Evolutionary conservation across 2,329 filamentous ascomycete genomes (phyloP).

Genomic region (Trematosphaeria pertusa): DNA sequence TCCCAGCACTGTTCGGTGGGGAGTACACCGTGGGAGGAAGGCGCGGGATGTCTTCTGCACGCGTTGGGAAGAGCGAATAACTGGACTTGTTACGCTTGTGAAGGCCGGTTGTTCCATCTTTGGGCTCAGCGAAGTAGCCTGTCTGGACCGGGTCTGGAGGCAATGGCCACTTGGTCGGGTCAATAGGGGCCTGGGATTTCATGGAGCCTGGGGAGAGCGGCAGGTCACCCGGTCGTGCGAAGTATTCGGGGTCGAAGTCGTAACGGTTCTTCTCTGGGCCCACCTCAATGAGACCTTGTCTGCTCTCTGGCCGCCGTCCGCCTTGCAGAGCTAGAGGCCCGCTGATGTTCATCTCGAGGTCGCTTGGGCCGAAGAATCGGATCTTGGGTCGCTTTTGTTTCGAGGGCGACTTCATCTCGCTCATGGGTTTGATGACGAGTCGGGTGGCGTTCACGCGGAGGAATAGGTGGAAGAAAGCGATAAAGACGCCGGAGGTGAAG

Average conservation of each 20-base stretch:
- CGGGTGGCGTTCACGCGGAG: slow-evolving; percentile 68
- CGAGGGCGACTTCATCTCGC: slow-evolving; percentile 48
- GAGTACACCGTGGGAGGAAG: slow-evolving; percentile 49
- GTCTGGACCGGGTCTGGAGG: slow-evolving; percentile 38
- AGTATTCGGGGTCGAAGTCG: slow-evolving; percentile 45
- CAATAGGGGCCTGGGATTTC: slow-evolving; percentile 34
- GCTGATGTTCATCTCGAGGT: slow-evolving; percentile 51
- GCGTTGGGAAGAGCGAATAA: slow-evolving; percentile 50
- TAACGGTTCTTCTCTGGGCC: slow-evolving; percentile 46
- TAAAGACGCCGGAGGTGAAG: slow-evolving; percentile 70
- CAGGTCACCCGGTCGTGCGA: slow-evolving; percentile 38
- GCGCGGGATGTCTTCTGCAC: slow-evolving; percentile 47
- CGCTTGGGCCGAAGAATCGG: slow-evolving; percentile 54
- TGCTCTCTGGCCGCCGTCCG: slow-evolving; percentile 41
- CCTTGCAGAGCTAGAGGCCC: slow-evolving; percentile 44
- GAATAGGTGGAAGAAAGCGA: slow-evolving; percentile 70
- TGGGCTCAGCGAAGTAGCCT: slow-evolving; percentile 23
- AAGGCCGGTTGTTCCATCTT: slow-evolving; percentile 20
- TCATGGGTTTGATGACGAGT: slow-evolving; percentile 60
- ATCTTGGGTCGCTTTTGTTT: slow-evolving; percentile 58
- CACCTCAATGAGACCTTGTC: slow-evolving; percentile 45
- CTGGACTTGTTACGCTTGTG: slow-evolving; percentile 38
- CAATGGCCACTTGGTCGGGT: slow-evolving; percentile 46
- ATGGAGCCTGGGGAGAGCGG: slow-evolving; percentile 38
- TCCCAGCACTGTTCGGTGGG: slow-evolving; percentile 26